Percentiles rank a stretch among this genome's conserved stretches.
These are phyloP conservation scores for Prunus kanzakura DNA, from an alignment of 306 rosid species.

Conservation along the genomic window DNA sequence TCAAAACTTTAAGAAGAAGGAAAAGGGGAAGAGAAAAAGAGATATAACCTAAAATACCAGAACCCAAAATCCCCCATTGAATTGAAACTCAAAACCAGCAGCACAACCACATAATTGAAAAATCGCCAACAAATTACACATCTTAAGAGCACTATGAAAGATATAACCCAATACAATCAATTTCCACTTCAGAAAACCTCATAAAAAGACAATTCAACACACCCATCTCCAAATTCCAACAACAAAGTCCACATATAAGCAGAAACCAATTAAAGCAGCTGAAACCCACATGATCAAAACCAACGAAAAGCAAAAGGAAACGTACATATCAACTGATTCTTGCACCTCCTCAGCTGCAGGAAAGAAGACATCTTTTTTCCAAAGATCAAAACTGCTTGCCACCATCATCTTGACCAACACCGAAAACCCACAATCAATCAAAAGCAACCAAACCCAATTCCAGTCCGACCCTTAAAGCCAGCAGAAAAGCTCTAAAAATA, in stretches of 20 bases:
- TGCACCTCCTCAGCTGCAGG: conserved; percentile 98
- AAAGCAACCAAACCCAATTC: conserved; percentile 9
- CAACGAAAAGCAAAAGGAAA: background rate
- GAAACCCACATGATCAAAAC: conserved; percentile 20
- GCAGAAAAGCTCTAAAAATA: background rate
- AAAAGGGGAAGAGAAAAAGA: background rate
- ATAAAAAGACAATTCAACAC: background rate
- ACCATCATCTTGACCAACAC: conserved; percentile 61
- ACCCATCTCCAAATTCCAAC: conserved; percentile 9
- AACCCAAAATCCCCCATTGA: background rate
- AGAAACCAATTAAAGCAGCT: background rate
- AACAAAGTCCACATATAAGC: conserved; percentile 16
- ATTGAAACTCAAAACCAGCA: background rate
- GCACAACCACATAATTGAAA: conserved; percentile 1
- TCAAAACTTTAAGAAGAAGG: background rate
- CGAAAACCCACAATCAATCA: background rate
- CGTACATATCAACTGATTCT: conserved; percentile 95
- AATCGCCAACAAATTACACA: background rate
- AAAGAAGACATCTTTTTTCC: conserved; percentile 92
- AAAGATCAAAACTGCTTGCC: conserved; percentile 84
- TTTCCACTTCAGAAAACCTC: conserved; percentile 13
- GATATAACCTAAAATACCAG: background rate
- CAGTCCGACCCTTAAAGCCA: conserved; percentile 19
- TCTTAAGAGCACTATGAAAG: background rate
- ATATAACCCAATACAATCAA: conserved; percentile 5